These are phyloP conservation scores for Eremothecium sinecaudum DNA, from an alignment of 1,139 yeast genomes.

Conservation along the genomic window DNA sequence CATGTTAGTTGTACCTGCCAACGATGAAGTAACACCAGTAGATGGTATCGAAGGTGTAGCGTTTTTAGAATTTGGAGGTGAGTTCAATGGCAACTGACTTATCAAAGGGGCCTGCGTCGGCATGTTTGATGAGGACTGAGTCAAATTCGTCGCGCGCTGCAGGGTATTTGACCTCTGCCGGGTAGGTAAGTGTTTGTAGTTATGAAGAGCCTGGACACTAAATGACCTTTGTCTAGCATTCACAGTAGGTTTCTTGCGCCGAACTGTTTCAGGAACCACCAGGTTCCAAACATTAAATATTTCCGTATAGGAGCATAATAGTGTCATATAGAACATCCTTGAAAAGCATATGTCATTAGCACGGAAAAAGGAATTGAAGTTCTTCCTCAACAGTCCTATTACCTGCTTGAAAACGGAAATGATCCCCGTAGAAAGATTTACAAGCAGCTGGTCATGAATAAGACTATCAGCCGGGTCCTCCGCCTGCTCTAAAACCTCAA, in stretches of 20 bases:
- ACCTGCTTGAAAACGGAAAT: conserved; percentile 42
- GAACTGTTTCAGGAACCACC: conserved; percentile 34
- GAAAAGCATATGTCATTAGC: conserved; percentile 60
- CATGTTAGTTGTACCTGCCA: conserved; percentile 8
- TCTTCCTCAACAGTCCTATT: conserved; percentile 40
- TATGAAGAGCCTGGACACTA: conserved; percentile 5
- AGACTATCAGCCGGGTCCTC: conserved; percentile 36
- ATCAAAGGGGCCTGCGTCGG: conserved; percentile 2
- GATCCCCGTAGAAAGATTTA: conserved; percentile 33
- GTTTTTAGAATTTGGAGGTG: conserved; percentile 5
- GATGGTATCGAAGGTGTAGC: conserved; percentile 11
- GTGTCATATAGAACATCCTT: conserved; percentile 60
- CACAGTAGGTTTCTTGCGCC: conserved; percentile 11
- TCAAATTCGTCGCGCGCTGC: conserved; percentile 6
- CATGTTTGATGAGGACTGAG: background rate
- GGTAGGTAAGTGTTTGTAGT: conserved; percentile 7
- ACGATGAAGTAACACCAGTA: conserved; percentile 4
- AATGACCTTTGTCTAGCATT: conserved; percentile 9
- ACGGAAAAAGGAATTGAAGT: conserved; percentile 40
- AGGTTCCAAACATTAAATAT: conserved; percentile 61
- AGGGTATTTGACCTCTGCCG: conserved; percentile 7
- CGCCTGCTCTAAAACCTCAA: conserved; percentile 48
- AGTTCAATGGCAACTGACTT: conserved; percentile 6
- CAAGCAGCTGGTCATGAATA: conserved; percentile 31
- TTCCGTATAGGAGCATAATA: conserved; percentile 69